These are phyloP conservation scores for Luffa aegyptiaca DNA, from an alignment of 306 rosid genomes.

Conservation along the genomic window DNA sequence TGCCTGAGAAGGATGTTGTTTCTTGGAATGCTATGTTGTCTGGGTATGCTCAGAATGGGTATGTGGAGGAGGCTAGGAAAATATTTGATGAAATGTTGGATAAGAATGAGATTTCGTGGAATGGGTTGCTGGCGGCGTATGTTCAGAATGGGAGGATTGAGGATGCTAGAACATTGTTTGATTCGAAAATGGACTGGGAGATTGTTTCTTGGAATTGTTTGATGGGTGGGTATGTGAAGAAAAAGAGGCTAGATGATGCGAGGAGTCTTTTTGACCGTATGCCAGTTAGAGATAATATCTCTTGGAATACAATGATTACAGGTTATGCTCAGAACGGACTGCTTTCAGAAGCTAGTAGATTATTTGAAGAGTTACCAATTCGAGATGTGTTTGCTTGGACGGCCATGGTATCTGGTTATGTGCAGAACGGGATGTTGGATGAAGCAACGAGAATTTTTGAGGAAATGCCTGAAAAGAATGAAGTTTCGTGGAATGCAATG, in stretches of 20 bases:
- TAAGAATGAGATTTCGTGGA: slow-evolving; percentile 68
- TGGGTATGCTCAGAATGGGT: slow-evolving; percentile 75
- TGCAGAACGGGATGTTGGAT: slow-evolving; percentile 67
- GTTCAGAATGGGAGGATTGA: slow-evolving; percentile 62
- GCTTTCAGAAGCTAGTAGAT: slow-evolving; percentile 46
- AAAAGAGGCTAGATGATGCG: slow-evolving; percentile 40
- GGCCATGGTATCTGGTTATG: slow-evolving; percentile 65
- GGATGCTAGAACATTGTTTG: slow-evolving; percentile 47
- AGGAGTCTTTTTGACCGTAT: slow-evolving; percentile 45
- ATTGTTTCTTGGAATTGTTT: slow-evolving; percentile 79
- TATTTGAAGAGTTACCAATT: slow-evolving; percentile 48
- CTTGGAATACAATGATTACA: slow-evolving; percentile 76
- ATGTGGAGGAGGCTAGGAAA: slow-evolving; percentile 49
- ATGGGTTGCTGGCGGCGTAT: slow-evolving; percentile 59
- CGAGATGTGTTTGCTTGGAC: slow-evolving; percentile 76
- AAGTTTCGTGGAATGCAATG: slow-evolving; percentile 68
- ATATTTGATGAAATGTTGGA: slow-evolving; percentile 45
- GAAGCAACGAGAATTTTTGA: slow-evolving; percentile 44
- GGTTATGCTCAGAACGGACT: slow-evolving; percentile 64
- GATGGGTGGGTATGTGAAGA: slow-evolving; percentile 62
- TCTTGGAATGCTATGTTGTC: slow-evolving; percentile 81
- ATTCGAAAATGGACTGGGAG: slow-evolving; percentile 53
- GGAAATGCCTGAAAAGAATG: slow-evolving; percentile 58
- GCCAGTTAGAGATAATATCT: slow-evolving; percentile 58
- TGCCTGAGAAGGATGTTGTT: slow-evolving; percentile 68